These are phyloP conservation scores for Neofusicoccum umdonicola DNA, from an alignment of 2,329 filamentous ascomycete species.

Conservation along the genomic window DNA sequence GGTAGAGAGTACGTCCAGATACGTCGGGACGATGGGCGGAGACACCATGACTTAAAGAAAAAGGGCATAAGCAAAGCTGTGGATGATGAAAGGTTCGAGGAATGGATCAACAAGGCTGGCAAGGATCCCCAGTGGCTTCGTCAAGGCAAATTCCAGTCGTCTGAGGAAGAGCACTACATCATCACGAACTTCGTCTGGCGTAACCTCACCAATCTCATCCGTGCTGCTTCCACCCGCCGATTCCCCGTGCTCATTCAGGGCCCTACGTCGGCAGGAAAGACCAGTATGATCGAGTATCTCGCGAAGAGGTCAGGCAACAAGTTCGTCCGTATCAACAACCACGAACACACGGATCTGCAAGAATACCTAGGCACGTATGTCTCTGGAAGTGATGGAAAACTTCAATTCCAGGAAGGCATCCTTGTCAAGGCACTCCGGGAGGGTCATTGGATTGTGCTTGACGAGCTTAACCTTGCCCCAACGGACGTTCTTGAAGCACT, in stretches of 20 bases:
- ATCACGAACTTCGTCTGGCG: conserved; percentile 92
- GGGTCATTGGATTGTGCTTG: conserved; percentile 96
- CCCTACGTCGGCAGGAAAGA: conserved; percentile 95
- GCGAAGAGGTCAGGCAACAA: conserved; percentile 96
- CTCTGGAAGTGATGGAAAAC: conserved; percentile 77
- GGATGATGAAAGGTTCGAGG: conserved; percentile 15
- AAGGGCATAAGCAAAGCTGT: conserved; percentile 9
- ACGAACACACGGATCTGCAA: conserved; percentile 97
- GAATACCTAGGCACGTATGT: conserved; percentile 96
- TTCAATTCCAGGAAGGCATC: conserved; percentile 90
- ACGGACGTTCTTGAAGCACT: conserved; percentile 96
- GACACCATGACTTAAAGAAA: conserved; percentile 2
- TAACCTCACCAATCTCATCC: conserved; percentile 90
- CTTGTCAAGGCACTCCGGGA: conserved; percentile 88
- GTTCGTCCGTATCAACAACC: conserved; percentile 98
- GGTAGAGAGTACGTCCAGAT: conserved; percentile 70
- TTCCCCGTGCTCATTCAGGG: conserved; percentile 96
- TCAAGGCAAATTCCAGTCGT: conserved; percentile 64
- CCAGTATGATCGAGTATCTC: conserved; percentile 98
- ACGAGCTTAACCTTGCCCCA: conserved; percentile 94
- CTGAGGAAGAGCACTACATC: conserved; percentile 86
- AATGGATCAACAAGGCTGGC: conserved; percentile 14
- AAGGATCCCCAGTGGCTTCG: conserved; percentile 92
- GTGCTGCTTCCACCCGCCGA: conserved; percentile 84
- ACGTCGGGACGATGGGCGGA: conserved; percentile 9